phyloP scores from a whole-genome alignment of 2,329 filamentous ascomycete species.

The Apiospora sp. region DNA sequence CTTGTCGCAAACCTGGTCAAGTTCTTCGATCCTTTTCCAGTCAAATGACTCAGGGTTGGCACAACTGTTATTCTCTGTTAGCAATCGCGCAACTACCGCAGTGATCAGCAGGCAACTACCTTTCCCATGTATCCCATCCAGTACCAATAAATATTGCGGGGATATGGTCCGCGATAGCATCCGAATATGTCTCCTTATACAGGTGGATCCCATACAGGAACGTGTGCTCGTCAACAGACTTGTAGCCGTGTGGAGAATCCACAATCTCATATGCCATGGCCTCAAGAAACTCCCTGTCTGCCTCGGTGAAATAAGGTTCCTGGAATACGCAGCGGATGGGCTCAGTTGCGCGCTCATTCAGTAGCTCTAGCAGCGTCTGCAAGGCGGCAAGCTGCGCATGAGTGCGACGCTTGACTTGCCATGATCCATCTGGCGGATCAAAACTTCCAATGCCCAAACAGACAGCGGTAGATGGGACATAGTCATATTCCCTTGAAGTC shows the following conservation, averaged over 20 bases:
- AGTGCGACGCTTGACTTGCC: slow-evolving; percentile 54
- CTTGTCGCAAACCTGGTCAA: slow-evolving; percentile 43
- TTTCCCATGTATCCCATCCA: slow-evolving; percentile 58
- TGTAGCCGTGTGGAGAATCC: slow-evolving; percentile 61
- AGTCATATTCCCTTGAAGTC: slow-evolving; percentile 32
- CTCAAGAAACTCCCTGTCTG: slow-evolving; percentile 60
- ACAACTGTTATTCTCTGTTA: slow-evolving; percentile 17
- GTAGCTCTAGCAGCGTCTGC: slow-evolving; percentile 51
- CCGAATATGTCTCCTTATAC: slow-evolving; percentile 60
- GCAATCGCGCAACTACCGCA: neutral
- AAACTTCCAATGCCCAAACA: slow-evolving; percentile 65
- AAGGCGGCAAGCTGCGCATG: slow-evolving; percentile 64
- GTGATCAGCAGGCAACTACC: slow-evolving; percentile 44
- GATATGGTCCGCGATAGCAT: slow-evolving; percentile 52
- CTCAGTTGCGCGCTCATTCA: slow-evolving; percentile 40
- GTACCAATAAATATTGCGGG: slow-evolving; percentile 68
- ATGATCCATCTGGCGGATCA: slow-evolving; percentile 56
- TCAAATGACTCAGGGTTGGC: slow-evolving; percentile 30
- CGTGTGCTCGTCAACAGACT: slow-evolving; percentile 54
- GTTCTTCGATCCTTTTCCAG: slow-evolving; percentile 43
- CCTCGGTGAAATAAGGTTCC: slow-evolving; percentile 59
- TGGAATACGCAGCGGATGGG: slow-evolving; percentile 59
- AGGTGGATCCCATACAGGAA: slow-evolving; percentile 71
- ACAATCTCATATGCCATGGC: slow-evolving; percentile 62
- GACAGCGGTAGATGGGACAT: slow-evolving; percentile 51